Conservation (phyloP, 208 protist species). For the Angomonas deanei region DNA sequence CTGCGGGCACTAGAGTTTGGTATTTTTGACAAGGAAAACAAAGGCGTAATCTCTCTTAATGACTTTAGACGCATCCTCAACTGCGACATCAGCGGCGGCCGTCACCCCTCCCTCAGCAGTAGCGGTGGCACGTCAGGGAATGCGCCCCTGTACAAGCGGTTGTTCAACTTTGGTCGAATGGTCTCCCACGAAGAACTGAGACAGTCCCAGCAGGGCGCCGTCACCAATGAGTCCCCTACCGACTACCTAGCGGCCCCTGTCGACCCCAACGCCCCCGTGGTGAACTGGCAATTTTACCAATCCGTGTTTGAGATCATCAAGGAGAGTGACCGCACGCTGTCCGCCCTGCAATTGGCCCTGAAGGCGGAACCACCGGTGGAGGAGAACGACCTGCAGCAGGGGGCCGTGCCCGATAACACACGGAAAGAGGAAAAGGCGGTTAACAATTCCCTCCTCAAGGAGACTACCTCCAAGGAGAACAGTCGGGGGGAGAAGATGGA, state of each 20-base stretch:
- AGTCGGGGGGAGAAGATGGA: neutral
- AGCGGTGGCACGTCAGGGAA: neutral
- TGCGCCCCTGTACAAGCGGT: neutral
- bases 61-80: conserved; percentile 42
- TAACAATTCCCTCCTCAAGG: neutral
- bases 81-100: conserved; percentile 1
- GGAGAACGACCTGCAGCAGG: conserved; percentile 6
- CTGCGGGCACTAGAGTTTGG: conserved; percentile 61
- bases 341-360: conserved; percentile 40
- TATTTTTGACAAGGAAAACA: conserved; percentile 46
- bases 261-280: neutral
- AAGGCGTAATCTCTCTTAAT: conserved; percentile 29
- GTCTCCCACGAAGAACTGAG: neutral
- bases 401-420: neutral
- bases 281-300: conserved; percentile 62
- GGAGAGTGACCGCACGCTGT: conserved; percentile 40
- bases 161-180: conserved; percentile 8
- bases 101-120: neutral
- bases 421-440: neutral
- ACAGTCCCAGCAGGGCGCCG: neutral
- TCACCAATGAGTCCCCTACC: conserved; percentile 4
- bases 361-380: conserved; percentile 31
- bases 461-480: neutral
- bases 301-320: conserved; percentile 63
- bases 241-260: neutral